A percentile compares a stretch with the other conserved stretches of the same genome.
phyloP scores from a whole-genome alignment of 1,284 basidiomycete species.

The Stereum hirsutum region DNA sequence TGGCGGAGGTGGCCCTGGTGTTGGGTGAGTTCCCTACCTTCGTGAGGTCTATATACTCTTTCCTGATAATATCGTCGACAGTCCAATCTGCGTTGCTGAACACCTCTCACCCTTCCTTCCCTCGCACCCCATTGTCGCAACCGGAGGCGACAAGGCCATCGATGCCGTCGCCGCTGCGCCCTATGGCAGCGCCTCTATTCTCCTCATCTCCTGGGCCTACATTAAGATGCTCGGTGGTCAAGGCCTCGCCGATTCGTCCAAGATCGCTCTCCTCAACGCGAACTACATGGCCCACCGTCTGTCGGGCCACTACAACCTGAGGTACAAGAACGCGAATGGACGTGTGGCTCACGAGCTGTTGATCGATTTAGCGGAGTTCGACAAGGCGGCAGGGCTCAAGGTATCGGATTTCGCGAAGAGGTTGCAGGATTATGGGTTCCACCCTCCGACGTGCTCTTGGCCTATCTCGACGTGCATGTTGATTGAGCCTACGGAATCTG shows the following conservation, averaged over 20 bases:
- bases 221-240: slow-evolving; percentile 95
- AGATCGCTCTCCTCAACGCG: slow-evolving; percentile 85
- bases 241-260: slow-evolving; percentile 81
- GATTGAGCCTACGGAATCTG: slow-evolving; percentile 93
- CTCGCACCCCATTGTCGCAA: slow-evolving; percentile 74
- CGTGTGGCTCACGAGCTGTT: slow-evolving; percentile 94
- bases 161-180: slow-evolving; percentile 88
- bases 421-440: slow-evolving; percentile 86
- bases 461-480: slow-evolving; percentile 91
- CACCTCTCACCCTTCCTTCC: slow-evolving; percentile 95
- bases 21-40: slow-evolving; percentile 44
- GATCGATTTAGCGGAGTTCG: slow-evolving; percentile 93
- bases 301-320: slow-evolving; percentile 78
- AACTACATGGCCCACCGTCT: slow-evolving; percentile 96
- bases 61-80: slow-evolving; percentile 21
- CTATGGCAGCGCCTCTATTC: slow-evolving; percentile 91
- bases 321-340: slow-evolving; percentile 86
- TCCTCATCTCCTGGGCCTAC: slow-evolving; percentile 97
- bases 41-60: background rate
- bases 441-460: slow-evolving; percentile 91
- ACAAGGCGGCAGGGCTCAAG: slow-evolving; percentile 80
- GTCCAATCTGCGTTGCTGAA: slow-evolving; percentile 90
- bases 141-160: slow-evolving; percentile 69
- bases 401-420: slow-evolving; percentile 96
- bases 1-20: slow-evolving; percentile 94